Base-by-base conservation (phyloP, 2,329 filamentous ascomycete genomes). In the Calonectria naviculata region DNA sequence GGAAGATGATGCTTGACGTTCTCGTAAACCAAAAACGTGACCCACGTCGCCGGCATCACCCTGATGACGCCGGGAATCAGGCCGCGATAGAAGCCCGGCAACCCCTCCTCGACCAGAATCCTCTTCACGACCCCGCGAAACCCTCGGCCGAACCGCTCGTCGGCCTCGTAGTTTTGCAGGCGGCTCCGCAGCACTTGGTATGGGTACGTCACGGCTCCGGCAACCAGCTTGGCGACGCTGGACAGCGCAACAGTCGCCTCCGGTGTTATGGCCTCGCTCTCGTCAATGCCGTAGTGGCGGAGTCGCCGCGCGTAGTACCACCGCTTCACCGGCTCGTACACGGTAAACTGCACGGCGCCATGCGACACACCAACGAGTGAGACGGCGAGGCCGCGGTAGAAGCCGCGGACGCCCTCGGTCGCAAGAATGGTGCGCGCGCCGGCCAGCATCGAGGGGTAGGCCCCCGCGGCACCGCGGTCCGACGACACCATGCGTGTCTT, bases 401-500 rank as follows among this genome's bases (percentile, higher is more conserved):
- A 97, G 0, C 96, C 97, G 13, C 86, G 83, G 31, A 92, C 69
- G 2, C 97, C 97, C 80, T 98, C 95, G 3, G 88, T 88, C 21
- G 83, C 84, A 78, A 92, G 89, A 24, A 99, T 90, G 52, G 91
- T 88, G 42, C 82, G 83, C 2, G 92, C 89, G 31, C 97, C 97
- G 60, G 92, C 88, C 74, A 88, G 85, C 87, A 98, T 94, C 74
- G 90, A 93, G 19, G 90, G 88, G 83, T 99, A 99, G 1, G 96
- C 97, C 17, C 95, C 95, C 2, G 88, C 89, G 7, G 91, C 88
- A 66, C 90, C 87, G 61, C 90, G 90, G 75, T 97, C 94, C 5
- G 94, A 95, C 34, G 95, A 95, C 28, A 98, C 87, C 95, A 99
- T 98, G 73, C 97, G 93, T 10, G 96, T 98, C 87, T 98, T 98